Evolutionary conservation across 108 stramenopile genomes (phyloP).

Genomic region (Fistulifera pelliculosa): DNA sequence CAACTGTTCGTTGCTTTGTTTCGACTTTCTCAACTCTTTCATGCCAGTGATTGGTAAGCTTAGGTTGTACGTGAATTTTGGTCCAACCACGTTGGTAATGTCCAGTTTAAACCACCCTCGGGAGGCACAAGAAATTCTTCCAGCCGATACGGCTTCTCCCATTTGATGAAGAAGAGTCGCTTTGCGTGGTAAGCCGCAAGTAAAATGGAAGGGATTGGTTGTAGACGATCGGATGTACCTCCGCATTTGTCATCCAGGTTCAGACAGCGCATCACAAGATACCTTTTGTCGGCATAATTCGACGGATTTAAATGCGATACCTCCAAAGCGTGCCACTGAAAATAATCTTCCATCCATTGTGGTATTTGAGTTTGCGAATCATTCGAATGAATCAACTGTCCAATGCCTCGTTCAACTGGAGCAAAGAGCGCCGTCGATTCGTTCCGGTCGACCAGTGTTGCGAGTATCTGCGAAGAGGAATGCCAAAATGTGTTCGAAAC

Average conservation of each 20-base stretch:
- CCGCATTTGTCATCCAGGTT: slow-evolving; percentile 27
- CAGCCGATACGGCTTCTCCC: slow-evolving; percentile 32
- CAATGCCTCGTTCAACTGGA: too few relatives aligned
- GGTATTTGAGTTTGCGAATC: too few relatives aligned
- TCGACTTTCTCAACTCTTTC: too few relatives aligned
- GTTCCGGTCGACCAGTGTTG: too few relatives aligned
- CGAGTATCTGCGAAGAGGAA: too few relatives aligned
- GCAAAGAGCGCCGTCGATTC: too few relatives aligned
- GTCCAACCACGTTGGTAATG: slow-evolving; percentile 8
- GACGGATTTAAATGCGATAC: neutral
- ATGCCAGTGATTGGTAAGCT: too few relatives aligned
- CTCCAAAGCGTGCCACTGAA: slow-evolving; percentile 25
- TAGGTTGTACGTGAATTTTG: neutral
- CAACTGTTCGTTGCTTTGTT: too few relatives aligned
- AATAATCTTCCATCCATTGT: slow-evolving; percentile 30
- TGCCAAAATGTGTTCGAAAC: too few relatives aligned
- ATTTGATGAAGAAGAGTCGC: slow-evolving; percentile 32
- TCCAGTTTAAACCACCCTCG: slow-evolving; percentile 31
- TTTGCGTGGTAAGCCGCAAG: slow-evolving; percentile 20
- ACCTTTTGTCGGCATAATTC: slow-evolving; percentile 14
- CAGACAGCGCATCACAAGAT: slow-evolving; percentile 26
- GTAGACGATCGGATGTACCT: slow-evolving; percentile 40
- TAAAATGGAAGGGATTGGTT: slow-evolving; percentile 26
- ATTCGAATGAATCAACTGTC: too few relatives aligned
- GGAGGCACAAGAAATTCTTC: slow-evolving; percentile 42